A percentile compares a stretch with the other conserved stretches of the same genome.
Conservation (phyloP, 176 grass and related monocot genomes). For the Olyra latifolia region DNA sequence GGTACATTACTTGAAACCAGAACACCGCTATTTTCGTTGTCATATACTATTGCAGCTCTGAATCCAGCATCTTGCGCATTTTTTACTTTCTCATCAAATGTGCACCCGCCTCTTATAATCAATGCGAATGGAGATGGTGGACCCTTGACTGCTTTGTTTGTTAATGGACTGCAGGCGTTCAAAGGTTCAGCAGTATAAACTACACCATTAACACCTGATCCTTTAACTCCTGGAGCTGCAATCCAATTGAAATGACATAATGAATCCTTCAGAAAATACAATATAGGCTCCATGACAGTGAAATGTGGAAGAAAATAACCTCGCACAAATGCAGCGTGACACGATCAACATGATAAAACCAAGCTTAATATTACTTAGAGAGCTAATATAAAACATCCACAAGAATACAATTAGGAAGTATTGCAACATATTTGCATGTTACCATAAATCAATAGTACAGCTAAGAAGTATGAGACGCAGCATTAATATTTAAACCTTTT, state of each 20-base stretch:
- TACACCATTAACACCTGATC: conserved; percentile 66
- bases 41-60: conserved; percentile 85
- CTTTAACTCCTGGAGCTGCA: conserved; percentile 79
- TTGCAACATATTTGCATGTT: background rate
- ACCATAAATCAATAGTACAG: background rate
- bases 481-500: background rate
- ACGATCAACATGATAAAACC: background rate
- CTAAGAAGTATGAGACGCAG: conserved; percentile 8
- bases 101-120: conserved; percentile 77
- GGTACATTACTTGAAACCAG: conserved; percentile 85
- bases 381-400: background rate
- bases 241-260: conserved; percentile 36
- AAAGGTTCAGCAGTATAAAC: conserved; percentile 70
- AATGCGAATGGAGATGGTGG: conserved; percentile 52
- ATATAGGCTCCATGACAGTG: background rate
- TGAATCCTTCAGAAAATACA: conserved; percentile 10
- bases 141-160: conserved; percentile 46
- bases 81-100: conserved; percentile 88
- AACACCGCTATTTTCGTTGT: conserved; percentile 66
- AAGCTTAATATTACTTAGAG: background rate
- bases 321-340: background rate
- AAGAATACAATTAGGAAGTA: background rate
- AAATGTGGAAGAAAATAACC: background rate
- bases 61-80: conserved; percentile 87
- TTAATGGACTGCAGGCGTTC: conserved; percentile 64